A percentile compares a stretch with the other conserved stretches of the same genome.
Evolutionary conservation across 208 protist genomes (phyloP).

Genomic region (Trypanosomatidae sp.): DNA sequence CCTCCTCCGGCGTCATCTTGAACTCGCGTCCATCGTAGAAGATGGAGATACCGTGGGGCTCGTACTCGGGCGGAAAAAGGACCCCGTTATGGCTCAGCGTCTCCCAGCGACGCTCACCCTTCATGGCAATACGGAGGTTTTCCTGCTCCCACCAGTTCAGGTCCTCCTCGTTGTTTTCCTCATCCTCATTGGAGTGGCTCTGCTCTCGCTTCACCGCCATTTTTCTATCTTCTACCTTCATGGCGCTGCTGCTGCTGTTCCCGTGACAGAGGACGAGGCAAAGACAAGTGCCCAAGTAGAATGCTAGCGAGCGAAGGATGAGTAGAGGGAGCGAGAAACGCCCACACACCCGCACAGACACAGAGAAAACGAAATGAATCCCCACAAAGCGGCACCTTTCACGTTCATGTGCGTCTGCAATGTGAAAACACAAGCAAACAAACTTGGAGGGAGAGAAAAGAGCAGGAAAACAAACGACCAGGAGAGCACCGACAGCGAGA

Average conservation of each 20-base stretch:
- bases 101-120: slow-evolving; percentile 92
- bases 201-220: slow-evolving; percentile 28
- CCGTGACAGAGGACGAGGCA: background rate
- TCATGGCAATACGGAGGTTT: slow-evolving; percentile 58
- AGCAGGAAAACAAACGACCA: background rate
- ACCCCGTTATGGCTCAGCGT: slow-evolving; percentile 97
- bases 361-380: background rate
- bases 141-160: slow-evolving; percentile 89
- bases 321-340: background rate
- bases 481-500: background rate
- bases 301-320: background rate
- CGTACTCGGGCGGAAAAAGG: slow-evolving; percentile 97
- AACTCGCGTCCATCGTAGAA: slow-evolving; percentile 94
- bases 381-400: background rate
- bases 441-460: background rate
- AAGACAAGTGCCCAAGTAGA: background rate
- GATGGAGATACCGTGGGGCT: slow-evolving; percentile 96
- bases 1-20: slow-evolving; percentile 93
- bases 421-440: background rate
- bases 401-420: background rate
- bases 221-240: slow-evolving; percentile 40
- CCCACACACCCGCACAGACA: background rate
- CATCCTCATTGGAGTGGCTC: slow-evolving; percentile 45
- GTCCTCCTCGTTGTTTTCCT: slow-evolving; percentile 54
- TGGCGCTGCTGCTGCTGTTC: slow-evolving; percentile 15